Base-by-base conservation (phyloP, 768 basidiomycete genomes). In the Auricularia cornea region DNA sequence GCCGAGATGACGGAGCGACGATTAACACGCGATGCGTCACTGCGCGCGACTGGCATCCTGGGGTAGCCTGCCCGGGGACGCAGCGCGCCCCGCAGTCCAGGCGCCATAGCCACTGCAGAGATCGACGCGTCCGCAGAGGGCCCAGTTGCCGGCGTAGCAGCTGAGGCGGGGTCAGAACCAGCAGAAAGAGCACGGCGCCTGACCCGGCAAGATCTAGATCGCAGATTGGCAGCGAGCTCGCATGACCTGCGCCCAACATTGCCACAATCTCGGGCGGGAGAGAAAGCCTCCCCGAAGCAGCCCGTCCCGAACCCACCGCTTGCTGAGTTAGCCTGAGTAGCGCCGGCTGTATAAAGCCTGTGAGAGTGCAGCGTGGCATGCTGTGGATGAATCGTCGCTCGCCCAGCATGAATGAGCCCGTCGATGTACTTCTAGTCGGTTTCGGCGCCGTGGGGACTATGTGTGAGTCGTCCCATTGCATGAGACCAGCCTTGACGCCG, bases 371-470 rank as follows among this genome's bases (percentile, higher is more conserved):
- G 35, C 35, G 35, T 38, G 35, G 35, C 35, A n/a, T 38, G 35
- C 35, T 10, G 35, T 38, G 23, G 23, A 48, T 23, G 44, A 48
- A 5, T 6, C 44, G 20, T 23, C 16, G 44, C 23, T 14, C 23
- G 6, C 12, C 44, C 10, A 23, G 23, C 44, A 48, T 48, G 16
- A 18, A 6, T 23, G 44, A 18, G 2, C 20, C 44, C 23, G 44
- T 20, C 16, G 44, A 48, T 6, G 44, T 48, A 6, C 44, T 48
- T 6, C 44, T 48, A 6, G 63, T 70, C 31, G 70, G 70, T 2
- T 83, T 84, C 65, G 87, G 88, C 12, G 87, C 85, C 2, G 78
- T 88, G 1, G 87, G 87, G 1, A 79, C 83, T 3, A 79, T 87
- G 32, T 87, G 87, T 88, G 65, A 64, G 83, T 73, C n/a, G 29